Evolutionary conservation across 192 early-diverging fungal genomes (phyloP).

Genomic region (Geranomyces variabilis): DNA sequence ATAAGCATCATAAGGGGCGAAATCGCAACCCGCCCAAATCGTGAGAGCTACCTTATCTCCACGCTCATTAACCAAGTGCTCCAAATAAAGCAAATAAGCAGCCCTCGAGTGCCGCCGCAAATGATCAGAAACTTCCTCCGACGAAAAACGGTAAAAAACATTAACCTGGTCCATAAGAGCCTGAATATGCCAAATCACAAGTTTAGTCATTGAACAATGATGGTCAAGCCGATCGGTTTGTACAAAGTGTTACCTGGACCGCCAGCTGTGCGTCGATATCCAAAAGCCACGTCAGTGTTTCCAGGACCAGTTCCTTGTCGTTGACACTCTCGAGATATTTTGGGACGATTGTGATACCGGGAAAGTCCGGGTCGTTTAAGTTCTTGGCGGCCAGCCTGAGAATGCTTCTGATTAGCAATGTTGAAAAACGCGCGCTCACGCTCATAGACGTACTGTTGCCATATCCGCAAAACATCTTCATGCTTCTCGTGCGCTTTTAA

Average conservation of each 20-base stretch:
- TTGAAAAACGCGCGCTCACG: neutral
- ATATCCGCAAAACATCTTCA: slow-evolving; percentile 61
- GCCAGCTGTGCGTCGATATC: slow-evolving; percentile 33
- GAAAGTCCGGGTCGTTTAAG: slow-evolving; percentile 56
- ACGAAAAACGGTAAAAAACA: slow-evolving; percentile 14
- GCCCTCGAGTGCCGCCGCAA: slow-evolving; percentile 15
- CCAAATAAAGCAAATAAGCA: slow-evolving; percentile 29
- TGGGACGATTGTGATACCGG: slow-evolving; percentile 23
- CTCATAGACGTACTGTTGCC: slow-evolving; percentile 57
- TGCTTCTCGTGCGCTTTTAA: slow-evolving; percentile 55
- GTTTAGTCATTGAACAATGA: neutral
- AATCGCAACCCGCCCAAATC: too few species aligned
- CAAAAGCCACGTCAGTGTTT: slow-evolving; percentile 38
- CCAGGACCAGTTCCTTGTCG: slow-evolving; percentile 32
- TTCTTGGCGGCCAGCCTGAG: slow-evolving; percentile 56
- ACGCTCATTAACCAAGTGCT: slow-evolving; percentile 27
- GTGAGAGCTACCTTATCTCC: neutral
- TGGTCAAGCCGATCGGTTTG: neutral
- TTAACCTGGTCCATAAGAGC: slow-evolving; percentile 23
- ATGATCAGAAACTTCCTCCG: slow-evolving; percentile 8
- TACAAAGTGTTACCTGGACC: slow-evolving; percentile 33
- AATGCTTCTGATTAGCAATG: neutral
- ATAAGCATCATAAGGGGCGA: neutral
- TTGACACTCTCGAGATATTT: slow-evolving; percentile 21
- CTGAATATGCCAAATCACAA: neutral